phyloP scores from a whole-genome alignment of 2,329 filamentous ascomycete genomes.

The Trichoderma polysporum region DNA sequence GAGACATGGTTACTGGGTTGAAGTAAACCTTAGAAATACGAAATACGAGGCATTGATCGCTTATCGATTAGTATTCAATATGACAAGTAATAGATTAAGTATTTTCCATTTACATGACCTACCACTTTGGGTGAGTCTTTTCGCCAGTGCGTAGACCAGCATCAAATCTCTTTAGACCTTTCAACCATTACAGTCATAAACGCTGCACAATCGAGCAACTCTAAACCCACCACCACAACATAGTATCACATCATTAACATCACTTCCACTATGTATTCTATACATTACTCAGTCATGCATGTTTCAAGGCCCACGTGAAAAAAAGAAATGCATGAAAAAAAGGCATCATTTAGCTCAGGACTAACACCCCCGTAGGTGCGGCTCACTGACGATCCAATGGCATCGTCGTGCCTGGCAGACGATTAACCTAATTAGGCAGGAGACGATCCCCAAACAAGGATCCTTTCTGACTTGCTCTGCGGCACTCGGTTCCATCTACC shows the following conservation, averaged over 20 bases:
- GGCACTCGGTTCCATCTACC: slow-evolving; percentile 5
- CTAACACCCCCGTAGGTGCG: not conserved
- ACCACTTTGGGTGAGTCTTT: not conserved
- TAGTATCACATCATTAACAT: not conserved
- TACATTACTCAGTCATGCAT: not conserved
- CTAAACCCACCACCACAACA: not conserved
- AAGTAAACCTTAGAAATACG: not conserved
- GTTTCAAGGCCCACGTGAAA: not conserved
- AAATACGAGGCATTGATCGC: not conserved
- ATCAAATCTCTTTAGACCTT: not conserved
- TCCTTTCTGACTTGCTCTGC: not conserved
- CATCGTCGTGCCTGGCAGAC: slow-evolving; percentile 4
- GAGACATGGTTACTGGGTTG: not conserved
- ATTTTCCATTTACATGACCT: not conserved
- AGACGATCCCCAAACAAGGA: not conserved
- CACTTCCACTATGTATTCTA: not conserved
- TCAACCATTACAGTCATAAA: no score
- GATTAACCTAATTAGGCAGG: slow-evolving; percentile 15
- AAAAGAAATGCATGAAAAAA: not conserved
- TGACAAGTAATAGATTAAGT: not conserved
- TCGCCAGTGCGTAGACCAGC: not conserved
- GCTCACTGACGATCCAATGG: not conserved
- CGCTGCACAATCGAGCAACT: not conserved
- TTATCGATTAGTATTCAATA: not conserved
- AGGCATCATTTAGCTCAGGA: slow-evolving; percentile 11